Base-by-base conservation (phyloP, 139 green algal genomes). In the Spirogloea muscicola region DNA sequence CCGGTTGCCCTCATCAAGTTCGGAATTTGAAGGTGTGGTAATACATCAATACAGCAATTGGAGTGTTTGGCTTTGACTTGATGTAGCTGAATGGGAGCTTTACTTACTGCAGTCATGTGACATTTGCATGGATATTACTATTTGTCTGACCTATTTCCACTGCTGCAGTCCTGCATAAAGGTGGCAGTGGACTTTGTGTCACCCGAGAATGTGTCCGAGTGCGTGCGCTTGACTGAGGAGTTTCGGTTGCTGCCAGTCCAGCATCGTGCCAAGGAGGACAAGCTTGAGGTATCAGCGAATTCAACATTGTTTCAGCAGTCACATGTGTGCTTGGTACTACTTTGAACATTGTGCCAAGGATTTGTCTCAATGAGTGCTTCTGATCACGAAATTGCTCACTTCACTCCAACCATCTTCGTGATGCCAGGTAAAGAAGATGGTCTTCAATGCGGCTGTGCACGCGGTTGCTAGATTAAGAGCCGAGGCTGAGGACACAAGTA, bases 1-100 rank as follows among this genome's bases (percentile, higher is more conserved):
- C 83, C 16, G 90, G 90, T 38, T 95, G 88, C 68, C 82, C 90
- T 1, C 92, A 96, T 80, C 91, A 96, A 82, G 91, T 93, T 27
- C 71, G 85, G 10, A 84, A 84, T 58, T 49, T 84, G 37, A 83
- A 79, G 66, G 49, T 74, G 33, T 29, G 39, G 33, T 2, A n/a
- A 40, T 7, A 6, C 31, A 33, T 0, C 38, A 6, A 1, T 67
- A n/a, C 7, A 0, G 18, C 65, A 66, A 25, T 67, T 36, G n/a
- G 27, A n/a, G n/a, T n/a, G n/a, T n/a, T n/a, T n/a, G n/a, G 44
- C 44, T 25, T 16, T 55, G 16, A 55, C 18, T 55, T 55, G n/a
- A n/a, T n/a, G n/a, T n/a, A n/a, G n/a, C n/a, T n/a, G n/a, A n/a
- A n/a, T n/a, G n/a, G n/a, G n/a, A n/a, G n/a, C n/a, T n/a, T n/a